A percentile compares a stretch with the other conserved stretches of the same genome.
phyloP scores from a whole-genome alignment of 75 land plant species.

The Chamaecyparis obtusa region DNA sequence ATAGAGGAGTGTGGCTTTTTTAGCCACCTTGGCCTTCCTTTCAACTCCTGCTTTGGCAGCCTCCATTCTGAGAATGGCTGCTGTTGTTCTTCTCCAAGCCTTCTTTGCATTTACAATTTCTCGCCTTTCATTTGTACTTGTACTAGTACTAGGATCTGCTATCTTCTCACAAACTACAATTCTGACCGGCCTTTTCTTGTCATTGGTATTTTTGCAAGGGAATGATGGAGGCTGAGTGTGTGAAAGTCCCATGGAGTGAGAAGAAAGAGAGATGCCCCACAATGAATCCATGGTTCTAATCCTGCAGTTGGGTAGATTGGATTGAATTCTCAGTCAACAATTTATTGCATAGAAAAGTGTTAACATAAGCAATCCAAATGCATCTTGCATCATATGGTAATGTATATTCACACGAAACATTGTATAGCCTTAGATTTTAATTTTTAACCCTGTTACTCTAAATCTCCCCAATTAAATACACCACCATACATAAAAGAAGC shows the following conservation, averaged over 20 bases:
- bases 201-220: background rate
- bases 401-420: background rate
- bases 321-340: background rate
- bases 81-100: conserved; percentile 17
- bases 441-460: background rate
- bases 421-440: background rate
- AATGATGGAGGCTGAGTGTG: background rate
- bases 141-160: background rate
- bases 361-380: background rate
- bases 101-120: background rate
- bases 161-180: background rate
- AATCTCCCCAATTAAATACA: background rate
- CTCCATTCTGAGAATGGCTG: conserved; percentile 50
- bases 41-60: conserved; percentile 47
- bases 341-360: background rate
- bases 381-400: background rate
- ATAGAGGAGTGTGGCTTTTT: conserved; percentile 35
- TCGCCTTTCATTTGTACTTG: background rate
- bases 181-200: background rate
- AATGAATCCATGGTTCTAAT: background rate
- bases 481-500: background rate
- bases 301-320: background rate
- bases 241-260: background rate
- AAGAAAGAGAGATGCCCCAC: background rate
- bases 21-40: conserved; percentile 34